A percentile compares a stretch with the other conserved stretches of the same genome.
Conservation (phyloP, 768 basidiomycete species). For the Tricholoma furcatifolium region DNA sequence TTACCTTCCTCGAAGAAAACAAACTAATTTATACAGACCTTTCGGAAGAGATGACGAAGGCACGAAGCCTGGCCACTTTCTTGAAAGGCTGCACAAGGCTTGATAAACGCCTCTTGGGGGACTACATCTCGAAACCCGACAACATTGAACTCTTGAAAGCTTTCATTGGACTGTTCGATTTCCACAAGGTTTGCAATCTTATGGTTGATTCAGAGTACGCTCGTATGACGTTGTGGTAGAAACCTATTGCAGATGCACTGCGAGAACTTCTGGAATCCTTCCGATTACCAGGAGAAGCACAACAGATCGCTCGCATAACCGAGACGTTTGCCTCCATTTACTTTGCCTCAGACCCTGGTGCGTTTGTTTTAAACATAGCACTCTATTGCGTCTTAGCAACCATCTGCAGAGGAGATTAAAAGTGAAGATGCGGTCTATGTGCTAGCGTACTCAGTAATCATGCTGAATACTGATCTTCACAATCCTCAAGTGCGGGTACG, state of each 20-base stretch:
- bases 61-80: conserved; percentile 77
- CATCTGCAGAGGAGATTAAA: conserved; percentile 73
- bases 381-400: conserved; percentile 4
- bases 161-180: conserved; percentile 88
- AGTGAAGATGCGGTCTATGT: conserved; percentile 93
- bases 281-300: conserved; percentile 91
- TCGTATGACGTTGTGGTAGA: conserved; percentile 43
- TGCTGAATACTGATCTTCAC: conserved; percentile 97
- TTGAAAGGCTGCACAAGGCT: conserved; percentile 80
- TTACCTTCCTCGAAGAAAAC: conserved; percentile 91
- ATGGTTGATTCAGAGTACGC: neutral
- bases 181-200: conserved; percentile 79
- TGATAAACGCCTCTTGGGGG: conserved; percentile 92
- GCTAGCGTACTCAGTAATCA: conserved; percentile 91
- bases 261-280: conserved; percentile 92
- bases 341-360: conserved; percentile 82
- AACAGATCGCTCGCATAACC: conserved; percentile 91
- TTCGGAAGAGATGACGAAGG: conserved; percentile 51
- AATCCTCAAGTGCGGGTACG: conserved; percentile 89
- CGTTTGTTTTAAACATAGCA: conserved; percentile 16
- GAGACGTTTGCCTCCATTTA: conserved; percentile 93
- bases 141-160: conserved; percentile 82
- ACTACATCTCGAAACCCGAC: conserved; percentile 88
- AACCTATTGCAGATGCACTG: conserved; percentile 94
- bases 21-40: conserved; percentile 78